phyloP scores from a whole-genome alignment of 768 basidiomycete genomes.

The Steccherinum ochraceum region DNA sequence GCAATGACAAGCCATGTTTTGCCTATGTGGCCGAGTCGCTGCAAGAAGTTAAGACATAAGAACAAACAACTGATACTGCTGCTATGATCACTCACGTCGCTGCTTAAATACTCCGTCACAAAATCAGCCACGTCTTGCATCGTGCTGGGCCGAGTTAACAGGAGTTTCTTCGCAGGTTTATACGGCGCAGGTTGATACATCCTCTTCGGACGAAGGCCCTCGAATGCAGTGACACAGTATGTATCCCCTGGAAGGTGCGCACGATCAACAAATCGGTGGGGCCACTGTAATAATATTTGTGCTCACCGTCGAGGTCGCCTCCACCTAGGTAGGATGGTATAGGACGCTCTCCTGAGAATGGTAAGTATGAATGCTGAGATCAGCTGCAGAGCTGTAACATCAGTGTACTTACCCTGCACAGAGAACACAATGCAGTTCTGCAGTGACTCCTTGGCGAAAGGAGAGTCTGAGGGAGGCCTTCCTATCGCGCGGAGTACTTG shows the following conservation, averaged over 20 bases:
- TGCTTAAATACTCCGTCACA: slow-evolving; percentile 62
- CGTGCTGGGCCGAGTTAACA: slow-evolving; percentile 41
- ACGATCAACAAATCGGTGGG: slow-evolving; percentile 13
- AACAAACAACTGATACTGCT: too few relatives aligned
- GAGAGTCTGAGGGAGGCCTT: slow-evolving; percentile 44
- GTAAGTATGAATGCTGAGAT: background rate
- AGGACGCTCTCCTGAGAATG: slow-evolving; percentile 43
- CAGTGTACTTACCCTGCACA: slow-evolving; percentile 48
- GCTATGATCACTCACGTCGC: slow-evolving; percentile 38
- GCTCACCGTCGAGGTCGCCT: slow-evolving; percentile 64
- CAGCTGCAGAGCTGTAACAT: slow-evolving; percentile 1
- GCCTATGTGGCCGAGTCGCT: slow-evolving; percentile 58
- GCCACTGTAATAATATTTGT: slow-evolving; percentile 36
- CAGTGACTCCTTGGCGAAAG: slow-evolving; percentile 44
- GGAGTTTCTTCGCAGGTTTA: slow-evolving; percentile 37
- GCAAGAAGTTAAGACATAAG: background rate
- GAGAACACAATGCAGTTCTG: slow-evolving; percentile 66
- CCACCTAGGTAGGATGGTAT: slow-evolving; percentile 60
- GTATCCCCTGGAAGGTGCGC: slow-evolving; percentile 10
- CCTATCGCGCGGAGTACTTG: slow-evolving; percentile 58
- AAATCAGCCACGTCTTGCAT: slow-evolving; percentile 66
- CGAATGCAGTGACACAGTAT: slow-evolving; percentile 19
- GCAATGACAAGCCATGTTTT: slow-evolving; percentile 61
- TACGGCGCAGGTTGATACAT: slow-evolving; percentile 40
- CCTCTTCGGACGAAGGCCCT: slow-evolving; percentile 19